Base-by-base conservation (phyloP, 257 asterid species). In the Craterostigma plantagineum region DNA sequence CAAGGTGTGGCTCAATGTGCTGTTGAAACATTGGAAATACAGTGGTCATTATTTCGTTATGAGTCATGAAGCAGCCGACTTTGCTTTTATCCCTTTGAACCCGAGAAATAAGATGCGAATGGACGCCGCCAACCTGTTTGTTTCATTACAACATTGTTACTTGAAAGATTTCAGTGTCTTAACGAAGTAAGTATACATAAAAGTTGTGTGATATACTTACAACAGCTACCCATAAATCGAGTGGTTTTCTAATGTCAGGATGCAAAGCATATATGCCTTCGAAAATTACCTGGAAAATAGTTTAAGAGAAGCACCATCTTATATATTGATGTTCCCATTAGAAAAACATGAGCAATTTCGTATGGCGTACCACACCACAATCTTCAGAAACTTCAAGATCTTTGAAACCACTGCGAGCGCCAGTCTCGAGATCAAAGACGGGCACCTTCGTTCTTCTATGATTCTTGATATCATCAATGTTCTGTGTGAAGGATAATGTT, bases 1-100 rank as follows among this genome's bases (percentile, higher is more conserved):
- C 95, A 60, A 90, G 99, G 68, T 90, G 99, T n/a, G 99, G 99
- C 57, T 90, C 99, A 41, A 90, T 90, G 63, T 90, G 90, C 65
- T 77, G 91, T 71, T 90, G 99, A 75, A 90, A 90, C 83, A 90
- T 83, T 18, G 99, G 99, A 65, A 90, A 90, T 44, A 90, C 99
- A 4, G 91, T 73, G 47, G 63, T 90, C 99, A 90, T 90, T 35
- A 90, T 69, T 65, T 83, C 99, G 62, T 83, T 72, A 56, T 90
- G 92, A 59, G 95, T 65, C 77, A 90, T 61, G 68, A 83, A 72
- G 64, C 81, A 79, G 48, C 95, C 91, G 51, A 73, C 83, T 70
- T 72, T 76, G 56, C 71, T 83, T 67, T 90, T 90, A 75, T 90
- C 99, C 64, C 99, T 76, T 62, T 90, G 99, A 65, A 90, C 99